Evolutionary conservation across 371 early-diverging fungal species (phyloP).

Genomic region (Mucor circinelloides): DNA sequence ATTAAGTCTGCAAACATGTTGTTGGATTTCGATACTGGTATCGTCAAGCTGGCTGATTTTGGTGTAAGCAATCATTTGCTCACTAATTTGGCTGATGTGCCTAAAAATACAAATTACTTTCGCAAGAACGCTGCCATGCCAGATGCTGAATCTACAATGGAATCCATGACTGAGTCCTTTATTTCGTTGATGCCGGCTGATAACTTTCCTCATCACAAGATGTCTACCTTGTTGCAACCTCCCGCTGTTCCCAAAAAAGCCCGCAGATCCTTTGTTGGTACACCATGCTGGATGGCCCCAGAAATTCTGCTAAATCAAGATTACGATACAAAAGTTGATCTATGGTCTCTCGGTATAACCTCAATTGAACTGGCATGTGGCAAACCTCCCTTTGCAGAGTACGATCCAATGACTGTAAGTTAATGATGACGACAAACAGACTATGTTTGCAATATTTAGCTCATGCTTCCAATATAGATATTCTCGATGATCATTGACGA

Average conservation of each 20-base stretch:
- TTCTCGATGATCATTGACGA: conserved; percentile 43
- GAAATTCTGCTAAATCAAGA: conserved; percentile 82
- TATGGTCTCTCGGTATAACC: conserved; percentile 95
- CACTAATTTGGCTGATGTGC: conserved; percentile 8
- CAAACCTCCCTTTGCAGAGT: conserved; percentile 89
- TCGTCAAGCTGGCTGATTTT: conserved; percentile 51
- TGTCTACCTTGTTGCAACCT: neutral
- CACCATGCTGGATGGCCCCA: conserved; percentile 92
- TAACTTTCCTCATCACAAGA: neutral
- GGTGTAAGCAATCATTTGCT: conserved; percentile 45
- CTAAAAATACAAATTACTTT: conserved; percentile 7
- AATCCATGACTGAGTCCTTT: neutral
- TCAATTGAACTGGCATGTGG: conserved; percentile 94
- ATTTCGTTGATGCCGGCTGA: neutral
- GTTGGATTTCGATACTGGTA: conserved; percentile 69
- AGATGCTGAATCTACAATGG: neutral
- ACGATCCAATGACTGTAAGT: conserved; percentile 78
- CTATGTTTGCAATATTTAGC: neutral
- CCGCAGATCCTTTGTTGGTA: conserved; percentile 67
- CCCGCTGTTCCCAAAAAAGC: conserved; percentile 28
- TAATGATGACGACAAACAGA: neutral
- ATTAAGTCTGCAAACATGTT: conserved; percentile 94
- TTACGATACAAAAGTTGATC: conserved; percentile 80
- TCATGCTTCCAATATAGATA: conserved; percentile 21
- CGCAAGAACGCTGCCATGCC: neutral